Conservation (phyloP, 306 rosid species). For the Inga laurina region DNA sequence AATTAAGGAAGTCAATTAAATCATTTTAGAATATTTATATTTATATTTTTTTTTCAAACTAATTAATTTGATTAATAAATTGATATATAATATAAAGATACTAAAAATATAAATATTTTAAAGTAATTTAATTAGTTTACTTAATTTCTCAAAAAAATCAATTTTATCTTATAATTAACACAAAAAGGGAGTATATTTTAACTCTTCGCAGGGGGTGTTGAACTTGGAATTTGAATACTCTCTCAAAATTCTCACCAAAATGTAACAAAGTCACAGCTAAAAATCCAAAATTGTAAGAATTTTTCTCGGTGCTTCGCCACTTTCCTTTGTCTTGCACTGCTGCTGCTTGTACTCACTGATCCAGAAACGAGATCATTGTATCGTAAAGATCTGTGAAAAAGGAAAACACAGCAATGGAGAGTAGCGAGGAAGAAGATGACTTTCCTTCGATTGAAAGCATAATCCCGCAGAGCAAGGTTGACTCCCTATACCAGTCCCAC, state of each 20-base stretch:
- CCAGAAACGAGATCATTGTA: neutral
- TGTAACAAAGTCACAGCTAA: neutral
- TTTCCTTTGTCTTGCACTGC: neutral
- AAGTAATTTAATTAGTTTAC: no score
- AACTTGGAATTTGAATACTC: no score
- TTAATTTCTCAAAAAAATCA: no score
- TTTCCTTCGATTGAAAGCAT: conserved; percentile 88
- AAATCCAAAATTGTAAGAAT: neutral
- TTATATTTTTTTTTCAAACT: no score
- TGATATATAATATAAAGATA: no score
- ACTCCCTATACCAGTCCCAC: conserved; percentile 88
- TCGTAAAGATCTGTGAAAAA: neutral
- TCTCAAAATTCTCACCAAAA: neutral
- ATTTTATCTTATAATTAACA: no score
- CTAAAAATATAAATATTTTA: no score
- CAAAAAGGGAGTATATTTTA: no score
- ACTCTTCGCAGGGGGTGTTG: no score
- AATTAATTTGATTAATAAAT: no score
- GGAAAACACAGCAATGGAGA: conserved; percentile 61
- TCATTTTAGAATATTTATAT: no score
- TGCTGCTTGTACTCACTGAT: neutral
- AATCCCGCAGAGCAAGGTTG: conserved; percentile 86
- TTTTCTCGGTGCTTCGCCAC: neutral
- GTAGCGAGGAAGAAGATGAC: conserved; percentile 97
- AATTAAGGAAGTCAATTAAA: no score